phyloP scores from a whole-genome alignment of 2,329 filamentous ascomycete species.

The Nemania diffusa region DNA sequence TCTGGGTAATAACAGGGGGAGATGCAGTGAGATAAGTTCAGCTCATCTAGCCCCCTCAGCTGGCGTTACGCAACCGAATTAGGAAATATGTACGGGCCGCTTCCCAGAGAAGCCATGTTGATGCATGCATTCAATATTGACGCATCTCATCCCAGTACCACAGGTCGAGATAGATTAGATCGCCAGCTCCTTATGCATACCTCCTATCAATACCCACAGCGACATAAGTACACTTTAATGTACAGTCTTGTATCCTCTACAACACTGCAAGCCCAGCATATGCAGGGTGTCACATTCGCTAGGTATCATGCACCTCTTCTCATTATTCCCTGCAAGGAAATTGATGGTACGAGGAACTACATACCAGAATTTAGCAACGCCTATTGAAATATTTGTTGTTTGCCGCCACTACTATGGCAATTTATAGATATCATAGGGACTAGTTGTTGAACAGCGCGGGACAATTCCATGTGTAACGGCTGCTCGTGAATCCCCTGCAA shows the following conservation, averaged over 20 bases:
- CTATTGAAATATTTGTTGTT: no score
- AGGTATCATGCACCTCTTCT: not conserved
- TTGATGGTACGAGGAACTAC: no score
- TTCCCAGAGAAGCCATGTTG: not conserved
- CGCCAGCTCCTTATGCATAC: not conserved
- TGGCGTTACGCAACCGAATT: slow-evolving; percentile 20
- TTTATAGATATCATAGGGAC: no score
- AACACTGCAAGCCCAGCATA: not conserved
- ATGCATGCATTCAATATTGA: slow-evolving; percentile 15
- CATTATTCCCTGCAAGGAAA: no score
- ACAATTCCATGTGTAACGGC: no score
- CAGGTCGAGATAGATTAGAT: not conserved
- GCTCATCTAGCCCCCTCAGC: slow-evolving; percentile 21
- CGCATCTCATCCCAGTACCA: not conserved
- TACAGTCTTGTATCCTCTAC: not conserved
- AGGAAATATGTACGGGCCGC: slow-evolving; percentile 9
- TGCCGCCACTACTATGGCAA: no score
- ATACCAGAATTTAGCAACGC: no score
- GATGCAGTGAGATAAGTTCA: not conserved
- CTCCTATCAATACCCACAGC: not conserved
- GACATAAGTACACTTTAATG: no score
- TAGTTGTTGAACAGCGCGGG: no score
- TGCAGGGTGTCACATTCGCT: not conserved
- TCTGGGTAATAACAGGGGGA: not conserved
- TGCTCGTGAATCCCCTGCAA: no score